A percentile compares a stretch with the other conserved stretches of the same genome.
Conservation (phyloP, 306 rosid genomes). For the Begonia masoniana region DNA sequence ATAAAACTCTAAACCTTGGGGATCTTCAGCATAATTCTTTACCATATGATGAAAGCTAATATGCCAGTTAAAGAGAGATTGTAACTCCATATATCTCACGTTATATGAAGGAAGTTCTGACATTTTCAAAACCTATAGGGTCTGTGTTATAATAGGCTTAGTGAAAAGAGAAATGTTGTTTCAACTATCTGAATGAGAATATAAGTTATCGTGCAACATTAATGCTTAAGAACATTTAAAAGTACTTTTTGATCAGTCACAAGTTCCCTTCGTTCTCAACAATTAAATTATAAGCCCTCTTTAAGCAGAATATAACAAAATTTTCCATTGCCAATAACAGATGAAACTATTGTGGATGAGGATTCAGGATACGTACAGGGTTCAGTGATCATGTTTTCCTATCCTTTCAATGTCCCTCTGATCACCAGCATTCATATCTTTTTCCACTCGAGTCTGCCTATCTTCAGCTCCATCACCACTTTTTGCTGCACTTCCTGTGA, state of each 20-base stretch:
- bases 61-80: conserved; percentile 13
- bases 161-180: too few species aligned
- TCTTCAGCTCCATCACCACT: conserved; percentile 33
- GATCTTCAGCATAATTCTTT: conserved; percentile 26
- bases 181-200: too few species aligned
- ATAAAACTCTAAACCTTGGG: conserved; percentile 39
- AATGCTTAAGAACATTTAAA: too few species aligned
- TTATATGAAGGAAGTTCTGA: neutral
- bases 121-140: too few species aligned
- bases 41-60: conserved; percentile 33
- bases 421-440: conserved; percentile 32
- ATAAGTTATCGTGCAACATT: too few species aligned
- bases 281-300: too few species aligned
- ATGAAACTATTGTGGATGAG: too few species aligned
- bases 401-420: conserved; percentile 59
- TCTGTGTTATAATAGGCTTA: too few species aligned
- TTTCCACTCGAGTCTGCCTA: conserved; percentile 43
- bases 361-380: conserved; percentile 43
- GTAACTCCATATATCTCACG: neutral
- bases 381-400: conserved; percentile 27
- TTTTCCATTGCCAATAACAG: too few species aligned
- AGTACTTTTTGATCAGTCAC: too few species aligned
- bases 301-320: too few species aligned
- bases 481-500: conserved; percentile 52
- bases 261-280: too few species aligned